Percentiles rank a stretch among this genome's conserved stretches.
Evolutionary conservation across 2,329 filamentous ascomycete species (phyloP).

Genomic region (Fusarium graminum): DNA sequence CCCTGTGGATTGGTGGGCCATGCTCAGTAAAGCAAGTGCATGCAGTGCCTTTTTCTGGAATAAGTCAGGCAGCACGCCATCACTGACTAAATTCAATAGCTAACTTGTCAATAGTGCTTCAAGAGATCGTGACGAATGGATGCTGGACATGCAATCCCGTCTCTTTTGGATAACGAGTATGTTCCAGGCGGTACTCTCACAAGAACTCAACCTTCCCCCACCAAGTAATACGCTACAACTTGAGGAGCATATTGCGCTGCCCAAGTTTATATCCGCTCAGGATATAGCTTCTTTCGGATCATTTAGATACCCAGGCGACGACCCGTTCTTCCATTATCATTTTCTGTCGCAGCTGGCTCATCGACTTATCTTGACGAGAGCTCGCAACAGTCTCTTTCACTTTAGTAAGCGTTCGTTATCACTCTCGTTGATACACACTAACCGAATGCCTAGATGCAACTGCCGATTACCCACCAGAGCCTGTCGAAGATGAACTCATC

Average conservation of each 20-base stretch:
- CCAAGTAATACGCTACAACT: conserved; percentile 28
- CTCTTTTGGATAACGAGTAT: conserved; percentile 44
- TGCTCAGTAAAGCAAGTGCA: conserved; percentile 38
- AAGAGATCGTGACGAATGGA: conserved; percentile 34
- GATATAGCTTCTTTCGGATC: conserved; percentile 38
- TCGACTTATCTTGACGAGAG: conserved; percentile 32
- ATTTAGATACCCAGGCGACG: conserved; percentile 36
- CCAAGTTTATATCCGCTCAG: conserved; percentile 37
- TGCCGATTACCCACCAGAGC: conserved; percentile 31
- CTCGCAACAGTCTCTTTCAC: conserved; percentile 29
- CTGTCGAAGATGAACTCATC: conserved; percentile 37
- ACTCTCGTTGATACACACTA: fast-evolving
- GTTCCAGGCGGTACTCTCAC: conserved; percentile 37
- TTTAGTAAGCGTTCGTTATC: conserved; percentile 5
- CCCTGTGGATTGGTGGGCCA: conserved; percentile 36
- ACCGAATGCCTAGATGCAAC: not conserved
- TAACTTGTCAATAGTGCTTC: conserved; percentile 4
- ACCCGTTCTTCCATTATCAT: conserved; percentile 39
- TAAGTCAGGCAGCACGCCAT: not conserved
- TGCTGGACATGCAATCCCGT: conserved; percentile 40
- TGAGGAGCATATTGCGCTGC: conserved; percentile 29
- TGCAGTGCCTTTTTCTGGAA: conserved; percentile 41
- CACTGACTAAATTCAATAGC: fast-evolving
- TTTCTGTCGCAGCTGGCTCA: conserved; percentile 40
- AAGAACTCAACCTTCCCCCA: conserved; percentile 34